Evolutionary conservation across 129 eudicot genomes (phyloP).

Genomic region (Ambrosia artemisiifolia): DNA sequence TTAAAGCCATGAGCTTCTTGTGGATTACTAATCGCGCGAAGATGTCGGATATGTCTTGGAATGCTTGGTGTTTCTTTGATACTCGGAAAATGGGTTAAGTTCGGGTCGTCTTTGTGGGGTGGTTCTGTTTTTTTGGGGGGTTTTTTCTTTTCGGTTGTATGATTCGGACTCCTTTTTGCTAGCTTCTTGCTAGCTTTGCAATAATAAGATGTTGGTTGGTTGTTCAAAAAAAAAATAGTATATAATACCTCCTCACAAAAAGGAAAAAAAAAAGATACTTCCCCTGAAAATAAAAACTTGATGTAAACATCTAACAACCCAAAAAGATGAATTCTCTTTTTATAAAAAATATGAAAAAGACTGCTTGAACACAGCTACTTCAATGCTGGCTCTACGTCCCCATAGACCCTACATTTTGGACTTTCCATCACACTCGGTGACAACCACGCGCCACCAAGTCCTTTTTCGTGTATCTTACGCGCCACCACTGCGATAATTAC

Average conservation of each 20-base stretch:
- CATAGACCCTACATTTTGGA: constrained; percentile 30
- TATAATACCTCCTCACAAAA: constrained; percentile 1
- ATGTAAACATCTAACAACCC: constrained; percentile 38
- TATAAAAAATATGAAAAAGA: constrained; percentile 8
- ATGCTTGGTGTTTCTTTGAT: no score
- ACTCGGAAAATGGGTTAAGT: no score
- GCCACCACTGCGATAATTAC: constrained; percentile 20
- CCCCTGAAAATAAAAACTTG: constrained; percentile 29
- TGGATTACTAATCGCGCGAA: no score
- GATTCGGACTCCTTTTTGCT: no score
- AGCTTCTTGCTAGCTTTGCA: no score
- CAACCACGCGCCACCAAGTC: constrained; percentile 24
- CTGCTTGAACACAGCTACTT: constrained; percentile 35
- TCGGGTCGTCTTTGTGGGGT: no score
- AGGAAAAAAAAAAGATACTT: neutral
- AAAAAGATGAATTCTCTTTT: neutral
- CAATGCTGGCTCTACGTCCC: constrained; percentile 37
- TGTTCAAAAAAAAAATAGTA: no score
- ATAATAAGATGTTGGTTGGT: no score
- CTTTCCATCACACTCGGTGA: constrained; percentile 15
- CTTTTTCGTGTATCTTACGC: constrained; percentile 20
- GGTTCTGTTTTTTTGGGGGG: no score
- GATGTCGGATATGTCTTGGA: no score
- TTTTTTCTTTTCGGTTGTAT: no score
- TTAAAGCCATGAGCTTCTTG: no score